Base-by-base conservation (phyloP, 2,329 filamentous ascomycete species). In the Aspergillus glaucus region DNA sequence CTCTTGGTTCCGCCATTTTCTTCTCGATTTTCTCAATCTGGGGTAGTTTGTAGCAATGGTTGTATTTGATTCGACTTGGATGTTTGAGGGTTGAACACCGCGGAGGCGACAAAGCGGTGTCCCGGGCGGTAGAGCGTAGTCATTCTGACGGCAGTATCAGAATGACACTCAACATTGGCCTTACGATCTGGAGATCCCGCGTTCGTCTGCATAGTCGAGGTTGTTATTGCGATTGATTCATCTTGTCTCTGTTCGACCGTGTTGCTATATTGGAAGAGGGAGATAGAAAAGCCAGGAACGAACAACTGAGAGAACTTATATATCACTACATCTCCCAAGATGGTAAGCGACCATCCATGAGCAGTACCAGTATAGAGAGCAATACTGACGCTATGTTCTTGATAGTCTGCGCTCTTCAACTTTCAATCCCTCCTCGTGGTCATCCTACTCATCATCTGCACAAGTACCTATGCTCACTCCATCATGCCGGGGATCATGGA, bases 351-450 rank as follows among this genome's bases (percentile, higher is more conserved):
- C 39, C 39, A 42, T 42, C 19, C 22, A 24, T 44, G 21, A 28
- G 17, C 26, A 32, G 7, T n/a, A 9, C 10, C n/a, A 30, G 14
- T 8, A 44, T 17, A 44, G 9, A 12, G 14, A 12, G 10, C 15
- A 21, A 34, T 21, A 24, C 15, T 32, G 10, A 32, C 10, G 6
- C 22, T 30, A 32, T 21, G 46, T 14, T 37, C 43, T 19, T 39
- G 34, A 45, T 63, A 96, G 93, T 87, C 93, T 51, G 93, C 93
- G 48, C 86, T 98, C 64, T 96, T 98, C 84, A 97, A 97, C 75
- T 97, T 98, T 77, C 90, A 96, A 72, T 95, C 90, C 50, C 86
- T 97, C 60, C 82, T 98, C 61, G 82, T 97, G 62, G 92, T 96
- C 58, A 84, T 98, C 62, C 84, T 98, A 45, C 86, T 98, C 59